Base-by-base conservation (phyloP, 495 filamentous ascomycete genomes). In the Aspergillus indologenus region DNA sequence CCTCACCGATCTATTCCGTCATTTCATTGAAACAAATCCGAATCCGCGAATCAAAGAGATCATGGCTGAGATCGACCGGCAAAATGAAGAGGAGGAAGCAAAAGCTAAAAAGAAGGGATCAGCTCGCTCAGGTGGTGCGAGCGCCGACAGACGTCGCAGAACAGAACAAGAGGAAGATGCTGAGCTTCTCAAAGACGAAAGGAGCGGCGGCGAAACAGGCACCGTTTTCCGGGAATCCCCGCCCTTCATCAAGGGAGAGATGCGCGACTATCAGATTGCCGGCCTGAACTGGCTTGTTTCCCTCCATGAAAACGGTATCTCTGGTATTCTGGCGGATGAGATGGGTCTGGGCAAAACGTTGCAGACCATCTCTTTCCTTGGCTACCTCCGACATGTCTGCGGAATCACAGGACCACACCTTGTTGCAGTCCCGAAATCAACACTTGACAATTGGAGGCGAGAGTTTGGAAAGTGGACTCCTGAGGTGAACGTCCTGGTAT, bases 151-250 rank as follows among this genome's bases (percentile, higher is more conserved):
- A 61, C 84, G 87, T 56, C 86, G 94, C 61, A 83, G 92, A 65
- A 99, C 95, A 14, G 95, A 99, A 70, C 90, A 96, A 67, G 95
- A 99, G 66, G 95, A 99, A 75, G 95, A 99, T 68, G 94, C 91
- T 19, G 95, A 99, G 74, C 77, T 99, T 18, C 75, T 99, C 61
- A 87, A 89, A 61, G 93, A 97, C 69, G 95, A 96, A 75, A 90
- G 89, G 71, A 85, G 83, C 53, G 93, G 90, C 19, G 91, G 89
- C 45, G 85, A 89, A 43, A 90, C 88, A 9, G 87, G 91, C 63
- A 96, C 90, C 0, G 82, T 96, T 3, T 99, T 98, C 71, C 85
- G 91, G 48, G 94, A 96, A 56, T 97, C 93, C 5, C 95, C 95
- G 15, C 77, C 83, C 19, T 98, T 90, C 72, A 85, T 98, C 57